These are phyloP conservation scores for Albatrellus ellisii DNA, from an alignment of 768 basidiomycete species.

Conservation along the genomic window DNA sequence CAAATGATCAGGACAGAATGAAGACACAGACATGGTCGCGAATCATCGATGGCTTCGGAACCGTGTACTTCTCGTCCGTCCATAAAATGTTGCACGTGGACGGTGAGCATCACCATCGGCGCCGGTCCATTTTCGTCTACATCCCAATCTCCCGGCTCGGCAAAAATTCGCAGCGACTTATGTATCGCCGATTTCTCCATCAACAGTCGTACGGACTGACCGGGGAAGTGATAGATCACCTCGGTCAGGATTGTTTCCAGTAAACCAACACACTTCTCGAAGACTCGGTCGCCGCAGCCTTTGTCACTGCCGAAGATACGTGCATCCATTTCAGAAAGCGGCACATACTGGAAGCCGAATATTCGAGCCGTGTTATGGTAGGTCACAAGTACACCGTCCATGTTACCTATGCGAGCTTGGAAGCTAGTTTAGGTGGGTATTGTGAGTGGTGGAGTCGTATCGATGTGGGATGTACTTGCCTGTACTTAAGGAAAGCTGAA, in stretches of 20 bases:
- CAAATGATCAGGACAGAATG: too few relatives aligned
- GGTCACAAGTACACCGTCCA: slow-evolving; percentile 89
- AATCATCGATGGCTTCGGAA: slow-evolving; percentile 24
- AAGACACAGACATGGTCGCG: too few relatives aligned
- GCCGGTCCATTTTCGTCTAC: slow-evolving; percentile 19
- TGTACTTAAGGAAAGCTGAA: slow-evolving; percentile 90
- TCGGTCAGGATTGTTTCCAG: slow-evolving; percentile 57
- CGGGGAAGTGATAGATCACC: slow-evolving; percentile 45
- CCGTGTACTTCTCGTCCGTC: slow-evolving; percentile 25
- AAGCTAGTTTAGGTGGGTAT: slow-evolving; percentile 34
- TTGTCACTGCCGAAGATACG: slow-evolving; percentile 55
- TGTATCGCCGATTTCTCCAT: slow-evolving; percentile 40
- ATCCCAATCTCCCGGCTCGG: slow-evolving; percentile 47
- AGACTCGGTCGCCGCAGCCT: slow-evolving; percentile 59
- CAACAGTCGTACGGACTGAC: slow-evolving; percentile 44
- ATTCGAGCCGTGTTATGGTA: slow-evolving; percentile 80
- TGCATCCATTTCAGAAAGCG: slow-evolving; percentile 79
- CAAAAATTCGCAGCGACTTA: slow-evolving; percentile 44
- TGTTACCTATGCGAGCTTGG: slow-evolving; percentile 91
- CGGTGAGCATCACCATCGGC: slow-evolving; percentile 46
- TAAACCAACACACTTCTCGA: slow-evolving; percentile 56
- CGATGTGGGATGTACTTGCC: slow-evolving; percentile 26
- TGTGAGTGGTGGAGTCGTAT: slow-evolving; percentile 1
- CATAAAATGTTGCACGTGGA: slow-evolving; percentile 35
- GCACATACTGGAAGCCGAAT: slow-evolving; percentile 91